Conservation (phyloP, 1,284 basidiomycete species). For the Ganoderma boninense region DNA sequence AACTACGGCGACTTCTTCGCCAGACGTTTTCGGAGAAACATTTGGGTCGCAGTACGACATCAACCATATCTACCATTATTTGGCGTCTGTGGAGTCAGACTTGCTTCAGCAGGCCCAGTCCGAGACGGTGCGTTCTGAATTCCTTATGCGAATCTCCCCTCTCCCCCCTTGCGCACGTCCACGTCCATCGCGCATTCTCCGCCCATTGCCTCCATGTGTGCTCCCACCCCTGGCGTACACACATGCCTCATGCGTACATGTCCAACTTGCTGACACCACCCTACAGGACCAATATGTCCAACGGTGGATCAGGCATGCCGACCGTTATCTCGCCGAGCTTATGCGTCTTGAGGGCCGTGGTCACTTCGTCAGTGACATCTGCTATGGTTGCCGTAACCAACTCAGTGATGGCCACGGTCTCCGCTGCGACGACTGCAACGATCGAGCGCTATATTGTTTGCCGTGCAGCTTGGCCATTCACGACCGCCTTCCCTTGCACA, state of each 20-base stretch:
- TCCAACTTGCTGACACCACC: background rate
- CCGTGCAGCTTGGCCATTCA: background rate
- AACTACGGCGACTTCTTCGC: background rate
- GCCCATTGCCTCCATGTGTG: too few relatives aligned
- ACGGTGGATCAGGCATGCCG: background rate
- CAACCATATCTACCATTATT: background rate
- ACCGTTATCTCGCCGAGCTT: background rate
- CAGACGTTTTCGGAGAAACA: background rate
- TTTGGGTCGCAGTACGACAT: background rate
- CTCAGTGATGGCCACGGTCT: background rate
- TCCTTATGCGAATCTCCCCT: background rate
- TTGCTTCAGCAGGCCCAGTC: background rate
- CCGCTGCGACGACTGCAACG: background rate
- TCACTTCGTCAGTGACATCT: background rate
- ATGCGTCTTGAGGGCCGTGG: background rate
- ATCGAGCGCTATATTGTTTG: background rate
- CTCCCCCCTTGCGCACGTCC: too few relatives aligned
- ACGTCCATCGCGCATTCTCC: too few relatives aligned
- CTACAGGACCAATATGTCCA: background rate
- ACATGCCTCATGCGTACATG: background rate
- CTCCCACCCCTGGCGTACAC: too few relatives aligned
- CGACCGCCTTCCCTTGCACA: background rate
- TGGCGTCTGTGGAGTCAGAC: background rate
- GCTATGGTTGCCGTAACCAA: background rate
- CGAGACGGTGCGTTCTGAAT: background rate